Evolutionary conservation across 345 rosid genomes (phyloP), one percentile per base, ranked within the genome.

Genomic region (Ricinus communis): DNA sequence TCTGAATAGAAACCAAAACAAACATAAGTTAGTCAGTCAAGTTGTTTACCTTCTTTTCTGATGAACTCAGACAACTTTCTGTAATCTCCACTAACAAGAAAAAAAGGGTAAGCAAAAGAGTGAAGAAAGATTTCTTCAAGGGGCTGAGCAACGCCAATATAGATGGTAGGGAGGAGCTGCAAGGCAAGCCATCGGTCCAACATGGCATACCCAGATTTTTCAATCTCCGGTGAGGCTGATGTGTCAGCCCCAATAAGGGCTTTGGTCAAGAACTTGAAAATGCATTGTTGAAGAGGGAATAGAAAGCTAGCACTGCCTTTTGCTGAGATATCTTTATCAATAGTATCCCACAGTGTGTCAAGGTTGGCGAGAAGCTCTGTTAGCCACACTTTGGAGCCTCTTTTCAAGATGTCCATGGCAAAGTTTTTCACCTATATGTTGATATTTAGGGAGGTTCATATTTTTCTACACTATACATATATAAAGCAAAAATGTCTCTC

Each of bases 111-210:
- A 0, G 87, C 31, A 77, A 87, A 91, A 1, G 98, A 85, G 80
- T 93, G 98, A 61, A 93, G 87, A 49, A 93, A 88, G 59, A 91
- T 76, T 74, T 89, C 98, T 9, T 78, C 90, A 0, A 93, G 74
- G 5, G 97, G 96, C 54, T 89, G 96, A 2, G 74, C 16, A 41
- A 79, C 33, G 9, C 85, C 83, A 31, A 91, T 66, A 1, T 75
- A 66, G 28, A 82, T 0, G 6, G 89, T 79, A 27, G 98, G 98
- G 27, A 88, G 82, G 69, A 93, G 54, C 78, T 85, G 91, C 47
- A 91, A 49, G 13, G 82, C 87, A 5, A 91, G 90, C 98, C 97
- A 93, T 11, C 59, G 45, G 74, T 89, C 74, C 6, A 91, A 16
- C 77, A 81, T 81, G 59, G 65, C 5, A 77, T 84, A 76, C 33